Percentiles rank a stretch among this genome's conserved stretches.
Evolutionary conservation across 495 filamentous ascomycete species (phyloP).

Genomic region (Thermochaetoides thermophila): DNA sequence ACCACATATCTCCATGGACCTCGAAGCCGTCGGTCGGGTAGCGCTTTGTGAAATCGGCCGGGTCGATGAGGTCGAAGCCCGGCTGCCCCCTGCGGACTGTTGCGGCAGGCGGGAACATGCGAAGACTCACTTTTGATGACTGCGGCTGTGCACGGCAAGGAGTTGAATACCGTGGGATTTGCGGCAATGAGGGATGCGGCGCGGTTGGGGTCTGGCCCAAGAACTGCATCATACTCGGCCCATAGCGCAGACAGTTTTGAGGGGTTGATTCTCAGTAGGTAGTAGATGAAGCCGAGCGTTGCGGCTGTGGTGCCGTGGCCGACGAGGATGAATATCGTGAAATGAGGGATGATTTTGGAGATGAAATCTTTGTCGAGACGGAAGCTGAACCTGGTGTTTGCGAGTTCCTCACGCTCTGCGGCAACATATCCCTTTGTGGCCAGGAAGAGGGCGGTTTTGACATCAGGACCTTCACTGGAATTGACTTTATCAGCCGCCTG

Average conservation of each 20-base stretch:
- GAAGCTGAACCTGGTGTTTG: neutral
- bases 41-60: constrained; percentile 11
- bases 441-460: constrained; percentile 35
- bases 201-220: constrained; percentile 15
- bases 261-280: constrained; percentile 27
- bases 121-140: constrained; percentile 36
- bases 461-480: constrained; percentile 12
- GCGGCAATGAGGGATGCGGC: constrained; percentile 12
- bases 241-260: constrained; percentile 17
- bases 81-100: constrained; percentile 20
- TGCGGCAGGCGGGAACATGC: constrained; percentile 26
- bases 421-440: constrained; percentile 12
- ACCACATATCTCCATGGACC: constrained; percentile 16
- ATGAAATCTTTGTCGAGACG: constrained; percentile 8
- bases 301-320: constrained; percentile 30
- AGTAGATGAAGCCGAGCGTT: constrained; percentile 21
- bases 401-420: constrained; percentile 1
- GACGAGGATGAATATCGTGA: constrained; percentile 28
- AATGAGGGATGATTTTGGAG: constrained; percentile 12
- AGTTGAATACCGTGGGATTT: constrained; percentile 26
- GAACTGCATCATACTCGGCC: constrained; percentile 28
- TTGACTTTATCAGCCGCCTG: neutral
- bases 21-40: constrained; percentile 23
- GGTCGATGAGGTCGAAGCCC: constrained; percentile 18
- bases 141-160: constrained; percentile 29